These are phyloP conservation scores for Coemansia interrupta DNA, from an alignment of 192 early-diverging fungal genomes.

Conservation along the genomic window DNA sequence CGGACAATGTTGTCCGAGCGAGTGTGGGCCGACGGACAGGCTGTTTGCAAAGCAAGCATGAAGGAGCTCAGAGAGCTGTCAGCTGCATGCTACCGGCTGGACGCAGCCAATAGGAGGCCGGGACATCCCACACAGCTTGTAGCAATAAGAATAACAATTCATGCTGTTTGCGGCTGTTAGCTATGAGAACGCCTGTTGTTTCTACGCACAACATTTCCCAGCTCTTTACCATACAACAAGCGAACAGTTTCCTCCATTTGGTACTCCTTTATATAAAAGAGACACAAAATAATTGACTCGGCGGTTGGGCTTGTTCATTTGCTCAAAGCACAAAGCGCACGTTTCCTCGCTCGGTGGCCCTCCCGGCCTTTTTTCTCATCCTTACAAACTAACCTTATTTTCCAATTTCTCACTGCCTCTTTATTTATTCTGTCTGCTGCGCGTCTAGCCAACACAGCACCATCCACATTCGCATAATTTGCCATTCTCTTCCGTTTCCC, in stretches of 20 bases:
- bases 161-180: no score
- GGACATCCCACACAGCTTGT: no score
- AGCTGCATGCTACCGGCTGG: no score
- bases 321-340: slow-evolving; percentile 7
- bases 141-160: no score
- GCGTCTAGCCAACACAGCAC: not conserved
- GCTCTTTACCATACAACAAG: not conserved
- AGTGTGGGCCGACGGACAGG: no score
- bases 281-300: not conserved
- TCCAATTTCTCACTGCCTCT: not conserved
- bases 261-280: not conserved
- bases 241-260: not conserved
- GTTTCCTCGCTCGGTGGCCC: not conserved
- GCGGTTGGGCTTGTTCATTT: not conserved
- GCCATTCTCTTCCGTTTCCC: not conserved
- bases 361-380: slow-evolving; percentile 1
- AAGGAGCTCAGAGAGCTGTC: no score
- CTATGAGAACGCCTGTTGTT: no score
- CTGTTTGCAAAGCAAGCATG: no score
- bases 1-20: no score
- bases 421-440: slow-evolving; percentile 1
- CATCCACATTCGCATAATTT: not conserved
- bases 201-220: not conserved
- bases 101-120: no score
- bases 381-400: not conserved